phyloP scores from a whole-genome alignment of 148 eudicot genomes.

The Pharnaceum exiguum region DNA sequence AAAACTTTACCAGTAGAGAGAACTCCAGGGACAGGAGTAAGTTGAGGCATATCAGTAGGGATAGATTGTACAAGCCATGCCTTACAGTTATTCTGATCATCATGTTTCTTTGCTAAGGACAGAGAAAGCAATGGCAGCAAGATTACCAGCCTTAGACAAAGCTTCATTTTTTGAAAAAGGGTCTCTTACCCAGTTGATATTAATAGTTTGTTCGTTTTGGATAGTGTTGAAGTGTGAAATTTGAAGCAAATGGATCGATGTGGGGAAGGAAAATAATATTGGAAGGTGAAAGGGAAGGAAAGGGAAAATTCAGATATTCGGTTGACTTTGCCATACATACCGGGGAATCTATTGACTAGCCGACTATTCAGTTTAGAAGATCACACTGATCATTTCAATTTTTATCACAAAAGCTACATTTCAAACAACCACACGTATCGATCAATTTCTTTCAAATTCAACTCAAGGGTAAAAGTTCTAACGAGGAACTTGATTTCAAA shows the following conservation, averaged over 20 bases:
- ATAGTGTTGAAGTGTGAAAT: not conserved
- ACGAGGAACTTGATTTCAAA: too few relatives aligned
- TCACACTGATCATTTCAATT: too few relatives aligned
- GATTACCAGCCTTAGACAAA: conserved; percentile 5
- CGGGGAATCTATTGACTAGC: too few relatives aligned
- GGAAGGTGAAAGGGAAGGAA: not conserved
- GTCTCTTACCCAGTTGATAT: conserved; percentile 3
- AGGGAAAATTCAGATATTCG: not conserved
- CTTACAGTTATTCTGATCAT: too few relatives aligned
- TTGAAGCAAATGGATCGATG: not conserved
- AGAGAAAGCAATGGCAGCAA: conserved; percentile 12
- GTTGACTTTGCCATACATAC: not conserved
- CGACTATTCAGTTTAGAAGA: too few relatives aligned
- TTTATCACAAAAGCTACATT: too few relatives aligned
- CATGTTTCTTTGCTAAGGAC: conserved; percentile 18
- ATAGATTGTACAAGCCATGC: conserved; percentile 95
- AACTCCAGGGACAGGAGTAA: conserved; percentile 70
- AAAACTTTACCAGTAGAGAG: conserved; percentile 77
- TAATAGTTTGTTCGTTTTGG: not conserved
- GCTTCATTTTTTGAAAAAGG: conserved; percentile 12
- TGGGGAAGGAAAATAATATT: not conserved
- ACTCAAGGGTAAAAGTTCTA: not conserved
- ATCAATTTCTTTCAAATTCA: too few relatives aligned
- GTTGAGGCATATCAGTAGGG: conserved; percentile 81
- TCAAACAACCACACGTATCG: too few relatives aligned